Evolutionary conservation across 805 yeast species (phyloP).

Genomic region (Candida vartiovaarae): DNA sequence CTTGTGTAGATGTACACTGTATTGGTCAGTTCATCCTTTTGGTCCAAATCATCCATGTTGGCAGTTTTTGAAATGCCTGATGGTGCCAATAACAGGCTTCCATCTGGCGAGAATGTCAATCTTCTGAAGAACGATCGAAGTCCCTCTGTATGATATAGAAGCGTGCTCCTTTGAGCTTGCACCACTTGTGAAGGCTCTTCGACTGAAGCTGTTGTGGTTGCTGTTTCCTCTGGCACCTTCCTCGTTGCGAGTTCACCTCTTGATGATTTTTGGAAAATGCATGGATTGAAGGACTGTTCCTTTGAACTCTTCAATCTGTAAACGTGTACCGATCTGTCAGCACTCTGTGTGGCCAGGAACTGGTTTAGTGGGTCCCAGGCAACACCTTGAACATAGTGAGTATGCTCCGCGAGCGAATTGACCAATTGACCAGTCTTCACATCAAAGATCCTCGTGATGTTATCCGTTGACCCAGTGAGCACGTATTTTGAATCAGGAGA

Average conservation of each 20-base stretch:
- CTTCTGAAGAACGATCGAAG: conserved; percentile 87
- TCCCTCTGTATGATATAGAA: conserved; percentile 77
- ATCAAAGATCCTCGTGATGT: conserved; percentile 62
- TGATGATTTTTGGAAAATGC: conserved; percentile 41
- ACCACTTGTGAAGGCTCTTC: neutral
- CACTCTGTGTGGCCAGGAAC: conserved; percentile 78
- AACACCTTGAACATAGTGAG: conserved; percentile 92
- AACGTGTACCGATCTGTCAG: conserved; percentile 78
- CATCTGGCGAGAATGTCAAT: conserved; percentile 85
- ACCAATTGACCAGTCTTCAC: conserved; percentile 50
- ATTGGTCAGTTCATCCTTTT: conserved; percentile 40
- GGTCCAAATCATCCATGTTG: conserved; percentile 11
- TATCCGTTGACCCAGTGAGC: conserved; percentile 91
- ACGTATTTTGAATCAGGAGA: conserved; percentile 74
- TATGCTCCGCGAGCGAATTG: conserved; percentile 61
- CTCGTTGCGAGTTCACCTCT: conserved; percentile 50
- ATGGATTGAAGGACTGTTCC: conserved; percentile 26
- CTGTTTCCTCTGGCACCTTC: neutral
- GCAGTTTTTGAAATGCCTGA: conserved; percentile 51
- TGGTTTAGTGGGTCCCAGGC: conserved; percentile 88
- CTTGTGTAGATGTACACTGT: conserved; percentile 80
- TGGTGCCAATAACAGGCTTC: conserved; percentile 69
- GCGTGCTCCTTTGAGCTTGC: conserved; percentile 26
- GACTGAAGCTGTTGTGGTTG: neutral
- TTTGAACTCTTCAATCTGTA: conserved; percentile 36